phyloP scores from a whole-genome alignment of 257 asterid species.

The Solanum sitiens region DNA sequence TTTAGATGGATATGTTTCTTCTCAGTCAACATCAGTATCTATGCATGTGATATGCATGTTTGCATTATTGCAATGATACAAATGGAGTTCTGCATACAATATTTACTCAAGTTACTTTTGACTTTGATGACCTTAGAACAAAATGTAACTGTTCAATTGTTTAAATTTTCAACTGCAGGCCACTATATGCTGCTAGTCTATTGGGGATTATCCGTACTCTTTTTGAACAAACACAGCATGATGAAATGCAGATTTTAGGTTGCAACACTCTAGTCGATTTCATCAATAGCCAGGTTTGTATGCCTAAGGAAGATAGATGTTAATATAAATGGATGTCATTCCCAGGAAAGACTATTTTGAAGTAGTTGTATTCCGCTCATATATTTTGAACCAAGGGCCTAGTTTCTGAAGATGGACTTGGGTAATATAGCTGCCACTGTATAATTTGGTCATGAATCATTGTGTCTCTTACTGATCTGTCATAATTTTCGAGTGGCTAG shows the following conservation, averaged over 20 bases:
- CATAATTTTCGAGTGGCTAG: not conserved
- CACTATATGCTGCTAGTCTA: conserved; percentile 40
- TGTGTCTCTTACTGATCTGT: not conserved
- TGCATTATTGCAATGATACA: not conserved
- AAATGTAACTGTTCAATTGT: not conserved
- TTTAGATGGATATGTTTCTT: not conserved
- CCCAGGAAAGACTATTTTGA: not conserved
- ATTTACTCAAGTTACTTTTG: not conserved
- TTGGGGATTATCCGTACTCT: conserved; percentile 31
- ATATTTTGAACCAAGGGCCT: not conserved
- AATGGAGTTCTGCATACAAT: not conserved
- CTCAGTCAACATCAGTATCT: not conserved
- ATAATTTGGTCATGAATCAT: not conserved
- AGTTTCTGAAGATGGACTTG: not conserved
- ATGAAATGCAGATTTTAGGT: conserved; percentile 37
- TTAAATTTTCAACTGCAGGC: conserved; percentile 21
- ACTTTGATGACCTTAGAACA: not conserved
- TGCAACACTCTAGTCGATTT: conserved; percentile 35
- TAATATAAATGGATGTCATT: not conserved
- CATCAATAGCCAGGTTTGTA: conserved; percentile 29
- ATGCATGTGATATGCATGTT: not conserved
- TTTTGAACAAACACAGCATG: conserved; percentile 27
- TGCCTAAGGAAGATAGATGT: not conserved
- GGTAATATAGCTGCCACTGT: not conserved
- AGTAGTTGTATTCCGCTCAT: not conserved